Percentiles rank a stretch among this genome's conserved stretches.
Conservation (phyloP, 768 basidiomycete genomes). For the Rhodosporidiobolus sp. region DNA sequence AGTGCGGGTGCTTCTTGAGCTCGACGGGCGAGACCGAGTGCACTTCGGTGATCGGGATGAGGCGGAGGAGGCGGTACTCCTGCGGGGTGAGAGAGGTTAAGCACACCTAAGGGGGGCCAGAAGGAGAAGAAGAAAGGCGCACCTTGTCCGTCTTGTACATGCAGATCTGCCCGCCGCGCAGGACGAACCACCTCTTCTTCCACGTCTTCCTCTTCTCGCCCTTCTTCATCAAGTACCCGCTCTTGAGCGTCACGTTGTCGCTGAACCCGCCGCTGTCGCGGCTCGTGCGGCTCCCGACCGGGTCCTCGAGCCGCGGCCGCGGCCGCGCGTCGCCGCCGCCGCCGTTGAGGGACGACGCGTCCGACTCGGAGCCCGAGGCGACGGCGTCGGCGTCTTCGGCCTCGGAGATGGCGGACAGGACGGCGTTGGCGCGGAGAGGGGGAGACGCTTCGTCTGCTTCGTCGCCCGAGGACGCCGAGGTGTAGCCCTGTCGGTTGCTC, state of each 20-base stretch:
- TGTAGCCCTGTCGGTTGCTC: background rate
- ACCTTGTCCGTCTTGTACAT: constrained; percentile 90
- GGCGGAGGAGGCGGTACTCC: constrained; percentile 85
- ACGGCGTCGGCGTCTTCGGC: constrained; percentile 22
- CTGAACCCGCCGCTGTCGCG: constrained; percentile 39
- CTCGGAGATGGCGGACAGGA: constrained; percentile 34
- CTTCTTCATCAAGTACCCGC: constrained; percentile 96
- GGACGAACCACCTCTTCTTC: constrained; percentile 99
- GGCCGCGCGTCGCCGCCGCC: background rate
- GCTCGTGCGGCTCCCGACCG: constrained; percentile 49
- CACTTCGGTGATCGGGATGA: constrained; percentile 80
- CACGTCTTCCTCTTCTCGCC: constrained; percentile 97
- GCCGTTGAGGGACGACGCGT: constrained; percentile 17
- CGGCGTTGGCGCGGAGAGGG: constrained; percentile 13
- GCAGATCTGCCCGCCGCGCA: constrained; percentile 84
- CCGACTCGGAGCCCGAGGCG: constrained; percentile 31
- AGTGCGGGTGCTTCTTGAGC: constrained; percentile 82
- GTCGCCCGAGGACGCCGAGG: background rate
- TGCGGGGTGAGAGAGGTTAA: constrained; percentile 12
- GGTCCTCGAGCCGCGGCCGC: background rate
- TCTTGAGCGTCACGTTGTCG: constrained; percentile 65
- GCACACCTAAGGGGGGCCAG: background rate
- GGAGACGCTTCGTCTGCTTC: constrained; percentile 13
- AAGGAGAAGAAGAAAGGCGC: constrained; percentile 11
- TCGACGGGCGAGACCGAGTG: constrained; percentile 83